Percentiles rank a stretch among this genome's conserved stretches.
These are phyloP conservation scores for Gentiana straminea DNA, from an alignment of 257 asterid species.

Conservation along the genomic window DNA sequence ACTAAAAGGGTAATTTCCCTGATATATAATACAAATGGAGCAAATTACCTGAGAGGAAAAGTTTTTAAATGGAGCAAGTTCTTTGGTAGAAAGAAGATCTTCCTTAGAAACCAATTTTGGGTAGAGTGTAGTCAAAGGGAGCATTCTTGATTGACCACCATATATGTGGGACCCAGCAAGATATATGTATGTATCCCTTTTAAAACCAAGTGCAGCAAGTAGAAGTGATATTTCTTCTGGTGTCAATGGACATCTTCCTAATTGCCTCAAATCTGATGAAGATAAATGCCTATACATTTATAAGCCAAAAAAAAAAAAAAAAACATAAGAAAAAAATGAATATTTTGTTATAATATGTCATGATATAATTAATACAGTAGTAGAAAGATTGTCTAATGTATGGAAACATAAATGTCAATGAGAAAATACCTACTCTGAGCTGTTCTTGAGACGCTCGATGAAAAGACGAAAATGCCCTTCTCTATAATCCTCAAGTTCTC, in stretches of 20 bases:
- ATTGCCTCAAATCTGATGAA: conserved; percentile 43
- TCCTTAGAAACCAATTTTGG: conserved; percentile 78
- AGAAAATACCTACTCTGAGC: conserved; percentile 29
- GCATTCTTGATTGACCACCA: conserved; percentile 68
- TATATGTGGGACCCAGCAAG: conserved; percentile 83
- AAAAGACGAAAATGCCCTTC: conserved; percentile 72
- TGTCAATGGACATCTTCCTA: conserved; percentile 81
- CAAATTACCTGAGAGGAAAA: conserved; percentile 75
- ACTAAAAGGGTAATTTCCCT: too few species aligned
- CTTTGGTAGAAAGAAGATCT: conserved; percentile 63
- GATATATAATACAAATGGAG: background rate
- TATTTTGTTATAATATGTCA: background rate
- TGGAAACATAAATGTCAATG: background rate
- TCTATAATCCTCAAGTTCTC: conserved; percentile 66
- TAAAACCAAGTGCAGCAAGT: conserved; percentile 75
- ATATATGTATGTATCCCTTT: conserved; percentile 49
- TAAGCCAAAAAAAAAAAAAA: background rate
- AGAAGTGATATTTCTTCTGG: conserved; percentile 94
- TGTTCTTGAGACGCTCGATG: conserved; percentile 54
- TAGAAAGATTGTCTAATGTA: too few species aligned
- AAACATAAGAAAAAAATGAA: background rate
- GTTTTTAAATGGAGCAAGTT: conserved; percentile 68
- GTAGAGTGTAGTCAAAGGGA: conserved; percentile 49
- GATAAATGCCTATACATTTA: conserved; percentile 30
- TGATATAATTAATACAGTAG: too few species aligned